phyloP scores from a whole-genome alignment of 345 rosid species.

The Aquilaria yunnanensis region DNA sequence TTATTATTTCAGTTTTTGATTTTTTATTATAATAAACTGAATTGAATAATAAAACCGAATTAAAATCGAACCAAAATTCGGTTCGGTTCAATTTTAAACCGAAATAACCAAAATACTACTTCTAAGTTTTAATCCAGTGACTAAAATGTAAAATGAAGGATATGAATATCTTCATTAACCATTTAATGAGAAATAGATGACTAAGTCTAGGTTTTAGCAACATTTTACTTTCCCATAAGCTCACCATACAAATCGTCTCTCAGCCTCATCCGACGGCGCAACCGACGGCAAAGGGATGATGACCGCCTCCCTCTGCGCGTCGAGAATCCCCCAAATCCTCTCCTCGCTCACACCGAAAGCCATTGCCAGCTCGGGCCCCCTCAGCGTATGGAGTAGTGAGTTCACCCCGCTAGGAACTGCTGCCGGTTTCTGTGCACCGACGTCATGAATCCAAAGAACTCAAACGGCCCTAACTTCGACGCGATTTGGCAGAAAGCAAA shows the following conservation, averaged over 20 bases:
- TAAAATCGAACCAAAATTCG: no score
- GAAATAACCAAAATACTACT: no score
- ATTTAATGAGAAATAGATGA: no score
- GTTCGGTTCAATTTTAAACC: no score
- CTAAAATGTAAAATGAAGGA: no score
- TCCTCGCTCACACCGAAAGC: conserved; percentile 49
- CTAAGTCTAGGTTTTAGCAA: no score
- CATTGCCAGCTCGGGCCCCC: conserved; percentile 45
- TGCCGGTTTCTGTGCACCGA: conserved; percentile 70
- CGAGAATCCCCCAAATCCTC: conserved; percentile 25
- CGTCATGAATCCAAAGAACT: conserved; percentile 88
- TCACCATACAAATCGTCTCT: conserved; percentile 10
- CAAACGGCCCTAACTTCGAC: conserved; percentile 45
- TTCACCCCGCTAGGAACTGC: conserved; percentile 70
- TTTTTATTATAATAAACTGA: no score
- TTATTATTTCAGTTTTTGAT: no score
- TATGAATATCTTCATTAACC: no score
- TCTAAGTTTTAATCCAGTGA: no score
- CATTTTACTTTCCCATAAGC: not conserved
- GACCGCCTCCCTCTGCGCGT: conserved; percentile 53
- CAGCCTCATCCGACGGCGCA: conserved; percentile 33
- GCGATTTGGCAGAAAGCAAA: conserved; percentile 87
- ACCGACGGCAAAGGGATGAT: conserved; percentile 58
- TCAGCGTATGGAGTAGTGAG: conserved; percentile 45
- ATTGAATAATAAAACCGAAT: no score